phyloP scores from a whole-genome alignment of 1,284 basidiomycete genomes.

The Binderoboletus segoi region DNA sequence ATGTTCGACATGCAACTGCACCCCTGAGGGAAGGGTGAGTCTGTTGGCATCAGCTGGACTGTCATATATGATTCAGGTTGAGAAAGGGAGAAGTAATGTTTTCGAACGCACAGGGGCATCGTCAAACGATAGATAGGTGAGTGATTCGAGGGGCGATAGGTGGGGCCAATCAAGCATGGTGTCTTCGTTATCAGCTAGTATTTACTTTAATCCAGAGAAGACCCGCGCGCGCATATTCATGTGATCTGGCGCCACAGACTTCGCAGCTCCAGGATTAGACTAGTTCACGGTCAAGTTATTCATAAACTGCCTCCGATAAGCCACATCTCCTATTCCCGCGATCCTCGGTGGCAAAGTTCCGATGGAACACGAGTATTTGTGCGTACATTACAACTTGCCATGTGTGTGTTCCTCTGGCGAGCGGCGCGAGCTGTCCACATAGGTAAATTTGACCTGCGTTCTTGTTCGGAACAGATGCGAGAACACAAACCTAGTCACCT shows the following conservation, averaged over 20 bases:
- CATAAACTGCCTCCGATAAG: not conserved
- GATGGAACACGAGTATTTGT: not conserved
- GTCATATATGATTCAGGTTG: not conserved
- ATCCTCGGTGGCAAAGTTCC: not conserved
- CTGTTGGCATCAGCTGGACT: slow-evolving; percentile 7
- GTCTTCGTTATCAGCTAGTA: not conserved
- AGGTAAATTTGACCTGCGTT: too few relatives aligned
- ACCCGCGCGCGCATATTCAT: not conserved
- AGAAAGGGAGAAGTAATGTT: too few relatives aligned
- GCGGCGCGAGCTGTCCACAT: too few relatives aligned
- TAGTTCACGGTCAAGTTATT: slow-evolving; percentile 2
- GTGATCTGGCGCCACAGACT: not conserved
- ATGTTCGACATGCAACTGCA: slow-evolving; percentile 4
- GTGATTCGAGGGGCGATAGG: not conserved
- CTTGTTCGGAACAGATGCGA: too few relatives aligned
- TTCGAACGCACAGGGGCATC: slow-evolving; percentile 2
- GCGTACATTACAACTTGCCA: too few relatives aligned
- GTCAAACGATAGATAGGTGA: not conserved
- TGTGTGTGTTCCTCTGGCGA: too few relatives aligned
- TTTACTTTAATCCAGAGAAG: not conserved
- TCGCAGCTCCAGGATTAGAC: not conserved
- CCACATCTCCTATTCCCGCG: not conserved
- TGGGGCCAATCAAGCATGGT: not conserved
- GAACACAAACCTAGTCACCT: too few relatives aligned
- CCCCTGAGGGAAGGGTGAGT: slow-evolving; percentile 2